These are phyloP conservation scores for Microcyclospora tardicrescens DNA, from an alignment of 2,329 filamentous ascomycete genomes.

Conservation along the genomic window DNA sequence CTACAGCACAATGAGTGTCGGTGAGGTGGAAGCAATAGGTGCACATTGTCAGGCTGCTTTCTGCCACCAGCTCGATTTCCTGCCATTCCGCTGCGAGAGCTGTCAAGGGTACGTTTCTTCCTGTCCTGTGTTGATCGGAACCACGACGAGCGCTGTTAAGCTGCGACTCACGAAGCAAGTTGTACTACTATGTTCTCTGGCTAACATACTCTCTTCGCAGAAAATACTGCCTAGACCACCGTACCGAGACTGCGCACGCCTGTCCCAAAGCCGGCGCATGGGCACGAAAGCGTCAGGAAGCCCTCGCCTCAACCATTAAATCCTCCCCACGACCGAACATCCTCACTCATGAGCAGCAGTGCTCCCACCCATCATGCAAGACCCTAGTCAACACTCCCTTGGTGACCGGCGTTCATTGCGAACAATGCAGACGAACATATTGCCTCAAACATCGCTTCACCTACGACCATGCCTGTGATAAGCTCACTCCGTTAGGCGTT, in stretches of 20 bases:
- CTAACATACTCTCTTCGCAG: slow-evolving; percentile 4
- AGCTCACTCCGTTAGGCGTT: slow-evolving; percentile 50
- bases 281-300: slow-evolving; percentile 33
- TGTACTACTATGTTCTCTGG: no score
- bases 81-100: slow-evolving; percentile 87
- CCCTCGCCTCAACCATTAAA: slow-evolving; percentile 13
- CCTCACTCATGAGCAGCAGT: slow-evolving; percentile 53
- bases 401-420: slow-evolving; percentile 57
- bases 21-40: slow-evolving; percentile 75
- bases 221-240: slow-evolving; percentile 80
- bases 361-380: slow-evolving; percentile 53
- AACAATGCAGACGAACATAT: slow-evolving; percentile 58
- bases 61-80: slow-evolving; percentile 91
- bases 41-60: slow-evolving; percentile 81
- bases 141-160: no score
- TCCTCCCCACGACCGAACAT: slow-evolving; percentile 39
- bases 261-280: slow-evolving; percentile 49
- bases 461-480: slow-evolving; percentile 75
- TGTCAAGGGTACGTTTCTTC: slow-evolving; percentile 44
- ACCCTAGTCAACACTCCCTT: slow-evolving; percentile 57
- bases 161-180: no score
- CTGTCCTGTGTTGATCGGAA: no score
- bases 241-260: slow-evolving; percentile 69
- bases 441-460: slow-evolving; percentile 64
- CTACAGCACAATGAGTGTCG: slow-evolving; percentile 60